These are phyloP conservation scores for Chlorencoelia australis DNA, from an alignment of 2,329 filamentous ascomycete species.

Conservation along the genomic window DNA sequence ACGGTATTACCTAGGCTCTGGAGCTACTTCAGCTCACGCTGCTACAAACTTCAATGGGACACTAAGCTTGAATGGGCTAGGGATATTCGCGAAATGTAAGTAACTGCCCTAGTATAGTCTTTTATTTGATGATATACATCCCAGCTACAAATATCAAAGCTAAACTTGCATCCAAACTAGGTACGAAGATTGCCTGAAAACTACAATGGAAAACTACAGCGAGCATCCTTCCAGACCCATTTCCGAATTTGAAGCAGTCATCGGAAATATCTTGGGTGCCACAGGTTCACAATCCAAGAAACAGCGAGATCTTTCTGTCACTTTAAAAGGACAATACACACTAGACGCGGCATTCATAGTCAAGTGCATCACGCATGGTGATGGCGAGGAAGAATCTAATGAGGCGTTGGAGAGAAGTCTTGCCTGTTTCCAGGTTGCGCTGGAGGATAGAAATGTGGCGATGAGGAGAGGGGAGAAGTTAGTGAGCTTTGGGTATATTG, in stretches of 20 bases:
- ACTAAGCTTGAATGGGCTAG: constrained; percentile 30
- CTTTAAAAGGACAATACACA: constrained; percentile 35
- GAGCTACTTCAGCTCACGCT: constrained; percentile 19
- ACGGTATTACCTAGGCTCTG: too few relatives aligned
- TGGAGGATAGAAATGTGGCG: constrained; percentile 26
- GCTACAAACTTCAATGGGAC: constrained; percentile 28
- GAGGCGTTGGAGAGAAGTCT: constrained; percentile 39
- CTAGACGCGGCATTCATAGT: constrained; percentile 32
- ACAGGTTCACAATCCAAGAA: constrained; percentile 29
- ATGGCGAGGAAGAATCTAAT: constrained; percentile 27
- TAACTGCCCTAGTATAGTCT: too few relatives aligned
- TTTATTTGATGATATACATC: too few relatives aligned
- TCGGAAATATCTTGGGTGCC: constrained; percentile 45
- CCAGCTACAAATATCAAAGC: neutral
- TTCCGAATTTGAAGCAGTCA: constrained; percentile 45
- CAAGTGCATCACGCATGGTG: constrained; percentile 34
- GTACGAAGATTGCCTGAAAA: constrained; percentile 42
- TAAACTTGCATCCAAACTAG: constrained; percentile 19
- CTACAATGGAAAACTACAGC: constrained; percentile 37
- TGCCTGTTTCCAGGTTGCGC: constrained; percentile 37
- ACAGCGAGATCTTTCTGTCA: constrained; percentile 33
- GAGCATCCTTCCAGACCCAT: constrained; percentile 32
- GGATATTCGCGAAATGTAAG: constrained; percentile 38
- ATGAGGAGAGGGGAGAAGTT: constrained; percentile 27
- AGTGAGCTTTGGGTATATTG: constrained; percentile 42